A percentile compares a stretch with the other conserved stretches of the same genome.
Evolutionary conservation across 2,329 filamentous ascomycete species (phyloP).

Genomic region (Xylaria sp.): DNA sequence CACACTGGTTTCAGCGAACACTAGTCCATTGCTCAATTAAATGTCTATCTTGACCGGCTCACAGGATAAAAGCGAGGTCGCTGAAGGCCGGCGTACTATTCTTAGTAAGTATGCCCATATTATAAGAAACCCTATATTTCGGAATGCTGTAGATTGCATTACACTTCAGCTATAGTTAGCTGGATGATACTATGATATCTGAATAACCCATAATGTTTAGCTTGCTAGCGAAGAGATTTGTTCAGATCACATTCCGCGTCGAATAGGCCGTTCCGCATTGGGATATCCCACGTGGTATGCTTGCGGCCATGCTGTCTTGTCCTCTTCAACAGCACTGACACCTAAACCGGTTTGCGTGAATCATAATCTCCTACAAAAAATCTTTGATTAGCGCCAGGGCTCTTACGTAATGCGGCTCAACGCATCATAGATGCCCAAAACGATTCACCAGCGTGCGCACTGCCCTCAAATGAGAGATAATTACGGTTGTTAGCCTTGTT

Average conservation of each 20-base stretch:
- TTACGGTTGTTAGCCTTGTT: not conserved
- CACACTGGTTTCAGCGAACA: not conserved
- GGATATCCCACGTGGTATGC: not conserved
- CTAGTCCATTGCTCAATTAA: not conserved
- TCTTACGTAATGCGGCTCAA: not conserved
- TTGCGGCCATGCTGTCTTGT: not conserved
- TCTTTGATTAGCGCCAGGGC: not conserved
- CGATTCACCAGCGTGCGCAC: not conserved
- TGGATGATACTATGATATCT: not conserved
- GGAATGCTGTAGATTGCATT: not conserved
- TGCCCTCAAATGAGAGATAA: constrained; percentile 1
- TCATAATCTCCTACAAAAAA: constrained; percentile 6
- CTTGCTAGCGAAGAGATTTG: not conserved
- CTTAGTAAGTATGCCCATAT: not conserved
- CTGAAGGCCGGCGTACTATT: not conserved
- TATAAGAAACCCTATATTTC: not conserved
- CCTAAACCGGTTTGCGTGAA: constrained; percentile 5
- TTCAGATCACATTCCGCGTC: not conserved
- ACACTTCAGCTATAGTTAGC: not conserved
- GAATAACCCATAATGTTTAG: not conserved
- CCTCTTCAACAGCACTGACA: not conserved
- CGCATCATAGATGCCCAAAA: not conserved
- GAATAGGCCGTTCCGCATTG: not conserved
- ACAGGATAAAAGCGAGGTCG: too few relatives aligned
- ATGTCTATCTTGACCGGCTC: not conserved